Evolutionary conservation across 768 basidiomycete genomes (phyloP).

Genomic region (Multifurca ochricompacta): DNA sequence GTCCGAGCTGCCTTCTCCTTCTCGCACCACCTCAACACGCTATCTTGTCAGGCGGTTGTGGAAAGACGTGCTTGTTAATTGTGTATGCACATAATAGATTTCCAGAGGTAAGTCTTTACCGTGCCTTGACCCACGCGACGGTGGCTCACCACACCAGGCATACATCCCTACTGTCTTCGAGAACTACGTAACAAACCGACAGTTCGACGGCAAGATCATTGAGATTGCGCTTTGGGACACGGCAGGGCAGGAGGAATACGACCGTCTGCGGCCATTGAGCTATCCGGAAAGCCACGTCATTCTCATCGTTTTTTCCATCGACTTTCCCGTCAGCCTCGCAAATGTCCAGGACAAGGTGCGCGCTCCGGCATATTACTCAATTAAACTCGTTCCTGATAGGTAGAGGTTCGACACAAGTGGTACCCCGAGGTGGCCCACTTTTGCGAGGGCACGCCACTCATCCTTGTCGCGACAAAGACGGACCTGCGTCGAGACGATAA

Average conservation of each 20-base stretch:
- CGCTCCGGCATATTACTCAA: conserved; percentile 2
- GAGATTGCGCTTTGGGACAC: conserved; percentile 99
- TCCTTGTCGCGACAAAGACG: conserved; percentile 90
- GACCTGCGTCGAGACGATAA: conserved; percentile 84
- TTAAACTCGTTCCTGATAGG: conserved; percentile 2
- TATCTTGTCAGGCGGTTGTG: conserved; percentile 60
- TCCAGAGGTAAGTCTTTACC: conserved; percentile 65
- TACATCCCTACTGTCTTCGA: conserved; percentile 94
- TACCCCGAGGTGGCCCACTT: conserved; percentile 90
- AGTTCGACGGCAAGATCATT: conserved; percentile 81
- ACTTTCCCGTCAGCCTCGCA: conserved; percentile 84
- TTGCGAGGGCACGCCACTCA: conserved; percentile 80
- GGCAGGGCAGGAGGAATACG: conserved; percentile 96
- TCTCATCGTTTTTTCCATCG: conserved; percentile 89
- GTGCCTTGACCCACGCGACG: conserved; percentile 9
- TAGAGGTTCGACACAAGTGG: conserved; percentile 49
- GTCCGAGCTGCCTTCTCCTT: conserved; percentile 25
- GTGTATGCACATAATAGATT: conserved; percentile 96
- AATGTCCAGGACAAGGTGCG: conserved; percentile 87
- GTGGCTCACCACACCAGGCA: conserved; percentile 41
- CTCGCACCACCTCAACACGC: conserved; percentile 12
- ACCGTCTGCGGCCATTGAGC: conserved; percentile 75
- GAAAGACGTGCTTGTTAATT: conserved; percentile 93
- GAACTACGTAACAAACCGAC: conserved; percentile 84
- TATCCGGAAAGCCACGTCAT: conserved; percentile 89